Evolutionary conservation across 495 filamentous ascomycete species (phyloP), one percentile per base, ranked within the genome.

Genomic region (Talaromyces borbonicus): DNA sequence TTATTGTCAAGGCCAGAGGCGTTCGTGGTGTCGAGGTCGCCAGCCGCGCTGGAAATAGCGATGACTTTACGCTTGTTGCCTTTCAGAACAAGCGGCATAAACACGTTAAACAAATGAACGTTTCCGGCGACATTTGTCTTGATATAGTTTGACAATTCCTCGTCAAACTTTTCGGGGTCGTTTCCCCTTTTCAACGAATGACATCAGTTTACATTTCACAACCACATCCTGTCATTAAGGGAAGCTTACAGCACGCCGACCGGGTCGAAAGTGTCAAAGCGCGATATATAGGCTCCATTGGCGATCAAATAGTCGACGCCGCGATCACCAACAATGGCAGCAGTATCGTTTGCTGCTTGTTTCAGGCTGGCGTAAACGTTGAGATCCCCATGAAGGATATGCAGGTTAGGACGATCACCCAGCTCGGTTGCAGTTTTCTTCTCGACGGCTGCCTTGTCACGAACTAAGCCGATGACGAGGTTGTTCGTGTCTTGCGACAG

Each of bases 1-100:
- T 22, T 40, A 5, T 46, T 15, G 1, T 57, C 52, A 23, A 72
- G 31, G 3, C 57, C 53, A 25, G 40, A 57, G 3, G 61, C 52
- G 15, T 61, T 53, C 36, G 60, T 60, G 3, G 71, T 35, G 38
- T 77, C 69, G 14, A 74, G 20, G 47, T 75, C 76, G 0, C 60
- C 73, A 19, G 59, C 20, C 22, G 72, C 77, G 8, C 53, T 66
- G 8, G 73, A 71, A 22, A 81, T 69, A 20, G 67, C 43, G 43
- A 81, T 65, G 42, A 79, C 64, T 48, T 82, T 82, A 55, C 79
- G 80, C 20, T 20, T 51, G 8, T 56, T 52, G 22, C 74, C 72
- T n/a, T 62, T 59, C 2, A 58, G 54, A 49, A 80, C 61, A 0
- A 79, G 62, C 4, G 77, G 73, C 2, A 75, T 24, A 57, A 75